Conservation (phyloP, 345 rosid species). For the Camelina neglecta region DNA sequence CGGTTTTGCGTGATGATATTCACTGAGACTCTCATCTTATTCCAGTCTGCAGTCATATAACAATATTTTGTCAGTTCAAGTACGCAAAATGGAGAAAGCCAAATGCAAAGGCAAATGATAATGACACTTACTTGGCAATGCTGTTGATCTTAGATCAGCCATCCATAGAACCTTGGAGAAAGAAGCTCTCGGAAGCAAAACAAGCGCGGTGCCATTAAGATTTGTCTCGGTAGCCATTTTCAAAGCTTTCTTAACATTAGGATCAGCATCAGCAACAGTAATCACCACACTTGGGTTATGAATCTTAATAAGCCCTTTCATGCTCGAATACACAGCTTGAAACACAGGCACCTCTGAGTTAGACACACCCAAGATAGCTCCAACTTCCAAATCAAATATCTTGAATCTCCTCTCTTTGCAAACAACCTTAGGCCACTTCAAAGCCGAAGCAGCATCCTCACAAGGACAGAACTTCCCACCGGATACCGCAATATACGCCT, state of each 20-base stretch:
- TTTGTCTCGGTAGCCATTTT: constrained; percentile 77
- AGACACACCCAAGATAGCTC: constrained; percentile 63
- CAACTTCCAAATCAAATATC: constrained; percentile 82
- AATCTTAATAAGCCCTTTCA: constrained; percentile 88
- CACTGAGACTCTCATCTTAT: constrained; percentile 82
- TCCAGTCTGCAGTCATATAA: constrained; percentile 77
- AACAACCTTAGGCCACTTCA: constrained; percentile 77
- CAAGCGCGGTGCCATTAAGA: constrained; percentile 56
- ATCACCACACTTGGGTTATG: constrained; percentile 95
- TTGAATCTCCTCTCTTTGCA: constrained; percentile 87
- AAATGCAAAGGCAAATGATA: constrained; percentile 1
- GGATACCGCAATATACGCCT: constrained; percentile 83
- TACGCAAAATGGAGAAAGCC: constrained; percentile 9
- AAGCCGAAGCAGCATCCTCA: constrained; percentile 73
- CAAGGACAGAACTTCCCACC: constrained; percentile 89
- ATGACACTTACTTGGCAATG: constrained; percentile 81
- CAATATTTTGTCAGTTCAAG: background rate
- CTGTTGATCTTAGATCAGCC: constrained; percentile 94
- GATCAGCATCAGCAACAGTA: constrained; percentile 72
- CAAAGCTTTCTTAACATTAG: constrained; percentile 85
- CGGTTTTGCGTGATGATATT: constrained; percentile 95
- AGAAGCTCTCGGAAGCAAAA: constrained; percentile 75
- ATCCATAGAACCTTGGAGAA: constrained; percentile 91
- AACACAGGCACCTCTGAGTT: constrained; percentile 91
- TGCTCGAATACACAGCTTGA: constrained; percentile 83